These are phyloP conservation scores for Melanogaster broomeanus DNA, from an alignment of 768 basidiomycete species.

Conservation along the genomic window DNA sequence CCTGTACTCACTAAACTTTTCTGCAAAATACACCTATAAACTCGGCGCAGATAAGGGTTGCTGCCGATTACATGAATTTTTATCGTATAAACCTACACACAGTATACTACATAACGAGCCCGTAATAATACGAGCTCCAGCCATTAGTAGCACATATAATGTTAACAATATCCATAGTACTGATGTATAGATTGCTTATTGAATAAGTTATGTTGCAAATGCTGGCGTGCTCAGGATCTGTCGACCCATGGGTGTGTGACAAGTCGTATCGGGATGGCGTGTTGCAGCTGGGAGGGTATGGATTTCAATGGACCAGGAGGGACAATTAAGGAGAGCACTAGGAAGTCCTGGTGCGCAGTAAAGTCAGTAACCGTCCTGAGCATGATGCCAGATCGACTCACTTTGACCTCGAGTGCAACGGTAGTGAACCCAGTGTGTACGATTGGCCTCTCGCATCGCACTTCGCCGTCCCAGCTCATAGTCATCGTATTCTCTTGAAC, in stretches of 20 bases:
- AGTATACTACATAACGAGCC: too few relatives aligned
- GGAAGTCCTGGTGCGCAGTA: conserved; percentile 51
- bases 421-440: conserved; percentile 52
- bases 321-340: conserved; percentile 49
- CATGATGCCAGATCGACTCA: conserved; percentile 22
- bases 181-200: conserved; percentile 7
- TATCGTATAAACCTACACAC: background rate
- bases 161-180: conserved; percentile 1
- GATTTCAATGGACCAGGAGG: conserved; percentile 35
- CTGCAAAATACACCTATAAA: too few relatives aligned
- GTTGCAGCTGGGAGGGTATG: conserved; percentile 40
- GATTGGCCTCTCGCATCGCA: conserved; percentile 41
- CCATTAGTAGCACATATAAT: too few relatives aligned
- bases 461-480: conserved; percentile 65
- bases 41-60: too few relatives aligned
- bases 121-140: background rate
- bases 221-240: conserved; percentile 17
- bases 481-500: conserved; percentile 32
- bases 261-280: conserved; percentile 57
- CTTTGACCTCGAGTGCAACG: conserved; percentile 51
- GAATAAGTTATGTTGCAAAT: conserved; percentile 10
- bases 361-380: background rate
- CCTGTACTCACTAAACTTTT: too few relatives aligned
- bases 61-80: background rate
- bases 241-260: conserved; percentile 60